Conservation (phyloP, 441 rosid genomes). For the Populus hybrid region DNA sequence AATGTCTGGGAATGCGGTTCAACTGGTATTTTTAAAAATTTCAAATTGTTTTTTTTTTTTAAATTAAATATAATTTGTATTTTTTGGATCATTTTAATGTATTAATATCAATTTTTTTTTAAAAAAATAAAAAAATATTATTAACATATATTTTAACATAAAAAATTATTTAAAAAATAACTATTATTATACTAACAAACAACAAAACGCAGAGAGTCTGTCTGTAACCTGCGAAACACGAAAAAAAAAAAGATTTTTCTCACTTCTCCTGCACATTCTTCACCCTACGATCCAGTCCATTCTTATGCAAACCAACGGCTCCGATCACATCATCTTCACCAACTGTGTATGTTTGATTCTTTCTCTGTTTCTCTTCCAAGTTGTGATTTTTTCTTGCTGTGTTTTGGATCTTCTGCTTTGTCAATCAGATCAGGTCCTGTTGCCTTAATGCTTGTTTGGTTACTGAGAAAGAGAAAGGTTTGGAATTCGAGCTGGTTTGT, state of each 20-base stretch:
- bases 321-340: not conserved
- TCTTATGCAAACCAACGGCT: not conserved
- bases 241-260: too few relatives aligned
- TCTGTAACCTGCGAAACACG: not conserved
- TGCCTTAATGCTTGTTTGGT: not conserved
- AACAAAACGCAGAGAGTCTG: not conserved
- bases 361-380: not conserved
- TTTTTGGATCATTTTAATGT: too few relatives aligned
- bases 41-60: too few relatives aligned
- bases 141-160: too few relatives aligned
- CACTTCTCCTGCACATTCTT: not conserved
- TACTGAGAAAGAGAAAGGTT: not conserved
- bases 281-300: not conserved
- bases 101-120: too few relatives aligned
- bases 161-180: too few relatives aligned
- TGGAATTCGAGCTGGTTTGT: not conserved
- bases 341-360: not conserved
- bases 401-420: not conserved
- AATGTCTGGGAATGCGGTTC: too few relatives aligned
- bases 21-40: too few relatives aligned
- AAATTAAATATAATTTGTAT: too few relatives aligned
- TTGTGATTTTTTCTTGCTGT: not conserved
- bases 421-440: not conserved
- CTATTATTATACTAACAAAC: too few relatives aligned
- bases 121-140: too few relatives aligned